Conservation (phyloP, 495 filamentous ascomycete genomes). For the Daldinia grandis region DNA sequence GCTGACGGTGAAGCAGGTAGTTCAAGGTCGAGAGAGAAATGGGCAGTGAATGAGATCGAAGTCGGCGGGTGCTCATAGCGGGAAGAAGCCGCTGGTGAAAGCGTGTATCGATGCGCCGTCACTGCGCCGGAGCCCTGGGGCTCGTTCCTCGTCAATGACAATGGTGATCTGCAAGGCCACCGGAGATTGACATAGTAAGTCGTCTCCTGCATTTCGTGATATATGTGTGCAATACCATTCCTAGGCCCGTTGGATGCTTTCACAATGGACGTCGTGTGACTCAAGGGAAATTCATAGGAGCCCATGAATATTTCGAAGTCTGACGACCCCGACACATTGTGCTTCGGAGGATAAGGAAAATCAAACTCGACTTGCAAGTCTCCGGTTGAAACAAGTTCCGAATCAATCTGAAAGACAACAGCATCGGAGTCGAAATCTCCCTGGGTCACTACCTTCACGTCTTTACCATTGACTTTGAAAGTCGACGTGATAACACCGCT, state of each 20-base stretch:
- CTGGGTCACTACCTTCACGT: slow-evolving; percentile 46
- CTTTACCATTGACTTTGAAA: slow-evolving; percentile 44
- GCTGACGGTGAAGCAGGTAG: slow-evolving; percentile 25
- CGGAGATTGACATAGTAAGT: slow-evolving; percentile 49
- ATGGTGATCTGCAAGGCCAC: slow-evolving; percentile 43
- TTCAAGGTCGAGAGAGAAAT: slow-evolving; percentile 28
- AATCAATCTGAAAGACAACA: slow-evolving; percentile 49
- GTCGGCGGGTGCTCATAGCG: not conserved
- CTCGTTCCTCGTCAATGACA: slow-evolving; percentile 32
- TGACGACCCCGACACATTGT: slow-evolving; percentile 38
- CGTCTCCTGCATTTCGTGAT: slow-evolving; percentile 49
- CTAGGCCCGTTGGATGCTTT: slow-evolving; percentile 11
- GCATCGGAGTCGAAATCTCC: slow-evolving; percentile 50
- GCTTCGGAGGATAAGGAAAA: slow-evolving; percentile 51
- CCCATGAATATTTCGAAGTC: slow-evolving; percentile 49
- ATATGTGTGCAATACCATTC: slow-evolving; percentile 41
- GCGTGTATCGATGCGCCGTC: slow-evolving; percentile 36
- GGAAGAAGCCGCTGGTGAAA: slow-evolving; percentile 13
- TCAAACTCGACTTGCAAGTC: slow-evolving; percentile 50
- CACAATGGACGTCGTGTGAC: slow-evolving; percentile 39
- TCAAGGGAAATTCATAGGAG: slow-evolving; percentile 43
- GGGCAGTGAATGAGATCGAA: slow-evolving; percentile 31
- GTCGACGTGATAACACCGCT: slow-evolving; percentile 48
- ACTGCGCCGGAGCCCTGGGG: slow-evolving; percentile 7
- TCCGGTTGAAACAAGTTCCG: slow-evolving; percentile 42